phyloP scores from a whole-genome alignment of 805 yeast species.

The Danielia reshetovae region DNA sequence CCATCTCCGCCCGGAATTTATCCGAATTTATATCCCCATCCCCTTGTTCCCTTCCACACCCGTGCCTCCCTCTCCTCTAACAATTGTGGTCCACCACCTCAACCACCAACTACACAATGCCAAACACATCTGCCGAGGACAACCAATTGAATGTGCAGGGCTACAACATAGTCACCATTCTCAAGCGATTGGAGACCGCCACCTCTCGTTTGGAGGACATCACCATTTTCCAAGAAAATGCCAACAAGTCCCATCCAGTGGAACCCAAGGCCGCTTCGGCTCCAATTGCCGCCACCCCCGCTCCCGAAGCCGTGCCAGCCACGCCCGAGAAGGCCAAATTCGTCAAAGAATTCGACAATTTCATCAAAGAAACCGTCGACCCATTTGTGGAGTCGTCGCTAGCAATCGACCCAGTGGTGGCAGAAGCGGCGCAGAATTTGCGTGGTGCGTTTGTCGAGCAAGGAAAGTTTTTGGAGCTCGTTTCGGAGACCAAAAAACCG shows the following conservation, averaged over 20 bases:
- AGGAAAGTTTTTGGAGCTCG: constrained; percentile 55
- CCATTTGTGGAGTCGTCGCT: constrained; percentile 58
- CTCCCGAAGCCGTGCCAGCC: neutral
- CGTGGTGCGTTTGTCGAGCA: constrained; percentile 57
- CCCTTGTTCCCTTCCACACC: constrained; percentile 1
- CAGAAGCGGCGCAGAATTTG: constrained; percentile 48
- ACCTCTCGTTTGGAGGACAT: constrained; percentile 90
- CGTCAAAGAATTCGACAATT: constrained; percentile 49
- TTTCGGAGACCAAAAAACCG: constrained; percentile 61
- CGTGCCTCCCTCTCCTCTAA: constrained; percentile 1
- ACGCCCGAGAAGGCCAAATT: constrained; percentile 37
- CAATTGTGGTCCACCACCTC: no score
- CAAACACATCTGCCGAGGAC: constrained; percentile 35
- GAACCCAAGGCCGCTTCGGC: no score
- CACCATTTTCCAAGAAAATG: constrained; percentile 70
- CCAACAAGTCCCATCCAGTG: constrained; percentile 25
- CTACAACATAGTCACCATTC: constrained; percentile 78
- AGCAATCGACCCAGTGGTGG: constrained; percentile 54
- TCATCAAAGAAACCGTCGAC: constrained; percentile 48
- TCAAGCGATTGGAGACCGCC: constrained; percentile 79
- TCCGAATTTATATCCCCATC: no score
- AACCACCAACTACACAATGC: constrained; percentile 2
- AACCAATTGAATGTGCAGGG: constrained; percentile 63
- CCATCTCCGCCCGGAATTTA: no score
- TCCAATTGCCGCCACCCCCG: constrained; percentile 11